phyloP scores from a whole-genome alignment of 352 stramenopile genomes.

The Peronospora farinosa region DNA sequence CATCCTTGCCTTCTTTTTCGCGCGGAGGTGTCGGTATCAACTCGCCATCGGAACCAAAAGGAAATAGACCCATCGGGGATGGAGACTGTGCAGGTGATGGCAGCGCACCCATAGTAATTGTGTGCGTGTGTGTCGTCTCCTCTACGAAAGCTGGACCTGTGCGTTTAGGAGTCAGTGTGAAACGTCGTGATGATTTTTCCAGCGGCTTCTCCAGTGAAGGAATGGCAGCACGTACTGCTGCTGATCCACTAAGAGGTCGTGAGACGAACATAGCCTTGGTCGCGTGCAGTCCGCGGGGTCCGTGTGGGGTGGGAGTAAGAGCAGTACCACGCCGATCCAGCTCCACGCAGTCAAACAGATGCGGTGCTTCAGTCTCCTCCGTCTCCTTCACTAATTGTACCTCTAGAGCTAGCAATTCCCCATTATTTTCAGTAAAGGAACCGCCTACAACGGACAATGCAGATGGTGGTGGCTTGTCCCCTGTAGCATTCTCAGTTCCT shows the following conservation, averaged over 20 bases:
- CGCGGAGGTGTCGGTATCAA: constrained; percentile 20
- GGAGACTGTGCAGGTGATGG: constrained; percentile 15
- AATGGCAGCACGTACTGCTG: constrained; percentile 12
- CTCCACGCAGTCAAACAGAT: constrained; percentile 63
- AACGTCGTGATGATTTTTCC: constrained; percentile 27
- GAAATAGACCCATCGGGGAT: constrained; percentile 1
- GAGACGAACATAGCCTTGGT: constrained; percentile 69
- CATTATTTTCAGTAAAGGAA: constrained; percentile 5
- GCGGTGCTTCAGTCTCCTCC: constrained; percentile 25
- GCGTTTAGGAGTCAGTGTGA: constrained; percentile 35
- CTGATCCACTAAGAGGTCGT: constrained; percentile 29
- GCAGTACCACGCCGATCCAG: constrained; percentile 33
- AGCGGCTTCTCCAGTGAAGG: constrained; percentile 13
- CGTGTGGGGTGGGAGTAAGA: constrained; percentile 33
- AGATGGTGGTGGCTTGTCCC: constrained; percentile 7
- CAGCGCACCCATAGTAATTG: constrained; percentile 30
- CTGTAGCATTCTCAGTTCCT: background rate
- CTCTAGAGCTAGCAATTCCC: background rate
- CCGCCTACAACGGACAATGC: constrained; percentile 2
- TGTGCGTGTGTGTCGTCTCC: constrained; percentile 30
- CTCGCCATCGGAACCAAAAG: constrained; percentile 20
- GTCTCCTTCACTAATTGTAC: constrained; percentile 6
- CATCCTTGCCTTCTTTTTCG: constrained; percentile 36
- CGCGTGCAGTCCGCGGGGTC: constrained; percentile 52
- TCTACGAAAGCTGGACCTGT: constrained; percentile 25